Conservation (phyloP, 495 filamentous ascomycete genomes). For the Corynascus novoguineensis region DNA sequence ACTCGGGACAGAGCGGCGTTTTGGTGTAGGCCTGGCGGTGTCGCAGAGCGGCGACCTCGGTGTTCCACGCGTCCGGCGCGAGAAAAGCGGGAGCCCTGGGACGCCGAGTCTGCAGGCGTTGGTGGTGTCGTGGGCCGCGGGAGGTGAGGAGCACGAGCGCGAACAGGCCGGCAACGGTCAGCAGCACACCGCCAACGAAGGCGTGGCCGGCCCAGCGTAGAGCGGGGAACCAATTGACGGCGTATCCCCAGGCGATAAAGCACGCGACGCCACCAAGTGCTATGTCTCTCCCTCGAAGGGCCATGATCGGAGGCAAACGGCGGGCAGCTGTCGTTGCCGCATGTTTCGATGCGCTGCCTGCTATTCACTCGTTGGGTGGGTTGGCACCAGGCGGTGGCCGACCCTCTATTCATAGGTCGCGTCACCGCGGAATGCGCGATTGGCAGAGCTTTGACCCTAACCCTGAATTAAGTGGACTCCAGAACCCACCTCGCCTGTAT, state of each 20-base stretch:
- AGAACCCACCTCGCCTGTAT: no score
- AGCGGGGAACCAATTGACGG: conserved; percentile 69
- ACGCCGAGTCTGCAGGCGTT: conserved; percentile 32
- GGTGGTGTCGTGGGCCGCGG: conserved; percentile 41
- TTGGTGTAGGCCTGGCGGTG: conserved; percentile 45
- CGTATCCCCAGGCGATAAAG: conserved; percentile 83
- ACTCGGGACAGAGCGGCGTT: conserved; percentile 67
- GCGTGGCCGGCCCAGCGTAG: conserved; percentile 78
- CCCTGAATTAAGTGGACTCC: no score
- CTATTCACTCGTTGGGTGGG: no score
- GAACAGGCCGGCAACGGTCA: conserved; percentile 47
- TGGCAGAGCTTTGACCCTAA: no score
- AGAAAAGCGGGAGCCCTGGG: conserved; percentile 57
- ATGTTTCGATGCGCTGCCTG: conserved; percentile 32
- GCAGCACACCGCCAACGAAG: conserved; percentile 59
- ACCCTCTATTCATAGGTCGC: no score
- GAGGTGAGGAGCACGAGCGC: conserved; percentile 59
- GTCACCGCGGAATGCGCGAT: no score
- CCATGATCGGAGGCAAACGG: conserved; percentile 54
- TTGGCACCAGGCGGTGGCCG: no score
- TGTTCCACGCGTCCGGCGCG: conserved; percentile 57
- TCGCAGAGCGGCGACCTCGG: conserved; percentile 58
- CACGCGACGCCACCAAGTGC: conserved; percentile 59
- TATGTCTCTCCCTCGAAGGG: conserved; percentile 70
- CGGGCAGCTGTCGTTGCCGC: conserved; percentile 32